Percentiles rank a stretch among this genome's conserved stretches.
phyloP scores from a whole-genome alignment of 1,284 basidiomycete genomes.

The Earliella scabrosa region DNA sequence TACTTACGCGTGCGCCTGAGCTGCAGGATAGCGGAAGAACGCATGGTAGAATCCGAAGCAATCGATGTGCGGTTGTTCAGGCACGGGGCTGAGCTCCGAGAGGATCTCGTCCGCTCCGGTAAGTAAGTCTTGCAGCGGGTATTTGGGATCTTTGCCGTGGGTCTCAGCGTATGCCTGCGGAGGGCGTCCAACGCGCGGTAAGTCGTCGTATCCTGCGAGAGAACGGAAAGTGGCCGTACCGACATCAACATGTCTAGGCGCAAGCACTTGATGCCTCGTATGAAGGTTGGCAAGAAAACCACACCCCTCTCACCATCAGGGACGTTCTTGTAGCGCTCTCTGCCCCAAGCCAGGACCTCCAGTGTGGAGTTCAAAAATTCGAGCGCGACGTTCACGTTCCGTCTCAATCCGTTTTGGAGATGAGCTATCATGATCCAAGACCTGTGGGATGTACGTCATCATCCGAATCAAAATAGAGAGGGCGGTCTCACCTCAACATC shows the following conservation, averaged over 20 bases:
- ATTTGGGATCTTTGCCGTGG: not conserved
- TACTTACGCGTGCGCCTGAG: conserved; percentile 42
- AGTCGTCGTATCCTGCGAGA: not conserved
- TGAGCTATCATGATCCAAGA: too few relatives aligned
- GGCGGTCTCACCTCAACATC: too few relatives aligned
- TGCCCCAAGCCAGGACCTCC: not conserved
- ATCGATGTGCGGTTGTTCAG: not conserved
- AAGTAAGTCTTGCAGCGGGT: not conserved
- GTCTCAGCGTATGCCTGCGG: not conserved
- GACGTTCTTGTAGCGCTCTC: not conserved
- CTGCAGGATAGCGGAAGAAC: conserved; percentile 43
- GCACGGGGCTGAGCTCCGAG: not conserved
- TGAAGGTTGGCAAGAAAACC: not conserved
- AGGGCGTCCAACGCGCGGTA: not conserved
- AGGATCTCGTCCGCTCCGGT: not conserved
- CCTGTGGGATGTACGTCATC: too few relatives aligned
- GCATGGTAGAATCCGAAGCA: not conserved
- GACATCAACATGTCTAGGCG: not conserved
- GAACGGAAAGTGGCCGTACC: not conserved
- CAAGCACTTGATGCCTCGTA: not conserved
- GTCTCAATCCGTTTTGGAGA: too few relatives aligned
- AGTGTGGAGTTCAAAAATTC: not conserved
- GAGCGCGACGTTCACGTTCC: not conserved
- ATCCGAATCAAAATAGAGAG: too few relatives aligned
- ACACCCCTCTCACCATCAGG: not conserved